Base-by-base conservation (phyloP, 1,284 basidiomycete species). In the Phylloporus gajari region DNA sequence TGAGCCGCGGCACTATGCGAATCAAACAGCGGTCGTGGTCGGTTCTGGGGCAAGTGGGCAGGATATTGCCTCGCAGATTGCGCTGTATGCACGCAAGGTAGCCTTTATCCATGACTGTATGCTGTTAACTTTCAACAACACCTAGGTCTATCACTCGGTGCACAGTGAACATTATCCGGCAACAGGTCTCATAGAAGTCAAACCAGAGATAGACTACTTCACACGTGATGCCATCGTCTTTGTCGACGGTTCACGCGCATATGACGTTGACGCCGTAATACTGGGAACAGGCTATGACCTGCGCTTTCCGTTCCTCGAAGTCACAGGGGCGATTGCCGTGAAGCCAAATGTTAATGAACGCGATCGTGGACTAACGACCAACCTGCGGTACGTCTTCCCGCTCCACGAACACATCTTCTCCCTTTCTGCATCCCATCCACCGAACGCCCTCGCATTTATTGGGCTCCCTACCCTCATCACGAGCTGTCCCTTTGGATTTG, bases 211-310 rank as follows among this genome's bases (percentile, higher is more conserved):
- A 59, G 82, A 85, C 2, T 83, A 87, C 76, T 90, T 91, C 75
- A 88, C 86, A 0, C 62, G 76, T 3, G 75, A 83, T 32, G 81
- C 81, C 5, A 78, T 90, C 64, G 83, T 88, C 13, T 89, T 91
- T 74, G 77, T 76, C 0, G 89, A 91, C 73, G 86, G 85, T 7
- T 84, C 86, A 2, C 74, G 76, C 1, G 73, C 83, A 1, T 58
- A 71, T 23, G 82, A 85, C 56, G 84, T 89, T 32, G 88, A 91
- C 71, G 75, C 84, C 3, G 79, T 91, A 38, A 78, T 91, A 51
- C 83, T 90, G 17, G 89, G 81, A 0, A 91, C 89, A 1, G 90
- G 90, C 9, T 91, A 91, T 73, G 85, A 90, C 68, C 74, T 86
- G 69, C 85, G 83, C 42, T 81, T 89, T 12, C 89, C 89, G 0